phyloP scores from a whole-genome alignment of 768 basidiomycete genomes.

The Gymnopilus dilepis region DNA sequence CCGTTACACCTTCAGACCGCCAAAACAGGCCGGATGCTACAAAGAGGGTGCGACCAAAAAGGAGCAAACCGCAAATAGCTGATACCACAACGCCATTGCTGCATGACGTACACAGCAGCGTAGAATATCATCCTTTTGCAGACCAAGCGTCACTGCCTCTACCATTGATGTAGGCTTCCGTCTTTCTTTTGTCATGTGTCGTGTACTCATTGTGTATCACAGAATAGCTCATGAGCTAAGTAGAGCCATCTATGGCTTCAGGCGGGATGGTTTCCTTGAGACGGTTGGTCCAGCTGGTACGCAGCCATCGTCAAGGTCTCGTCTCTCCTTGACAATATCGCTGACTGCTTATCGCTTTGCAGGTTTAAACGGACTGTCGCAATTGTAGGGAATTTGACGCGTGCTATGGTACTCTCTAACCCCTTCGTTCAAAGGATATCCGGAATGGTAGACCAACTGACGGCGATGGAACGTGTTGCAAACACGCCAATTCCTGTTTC shows the following conservation, averaged over 20 bases:
- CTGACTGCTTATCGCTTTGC: conserved; percentile 1
- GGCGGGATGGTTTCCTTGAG: conserved; percentile 83
- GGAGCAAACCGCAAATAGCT: conserved; percentile 63
- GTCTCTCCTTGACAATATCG: background rate
- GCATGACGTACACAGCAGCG: conserved; percentile 52
- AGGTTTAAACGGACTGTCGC: conserved; percentile 82
- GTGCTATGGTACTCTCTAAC: background rate
- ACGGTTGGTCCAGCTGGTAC: conserved; percentile 87
- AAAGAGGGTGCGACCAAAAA: conserved; percentile 72
- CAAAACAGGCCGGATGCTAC: conserved; percentile 52
- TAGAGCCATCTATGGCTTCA: conserved; percentile 71
- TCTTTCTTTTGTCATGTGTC: background rate
- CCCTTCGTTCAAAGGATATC: conserved; percentile 56
- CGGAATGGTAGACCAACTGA: conserved; percentile 84
- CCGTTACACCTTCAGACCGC: conserved; percentile 38
- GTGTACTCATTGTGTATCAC: conserved; percentile 4
- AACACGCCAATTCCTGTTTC: conserved; percentile 85
- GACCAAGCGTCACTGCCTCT: conserved; percentile 74
- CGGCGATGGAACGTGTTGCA: conserved; percentile 88
- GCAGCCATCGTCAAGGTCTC: conserved; percentile 15
- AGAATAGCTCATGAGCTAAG: conserved; percentile 87
- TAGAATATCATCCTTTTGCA: conserved; percentile 65
- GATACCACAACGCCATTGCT: conserved; percentile 68
- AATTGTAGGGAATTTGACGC: conserved; percentile 47
- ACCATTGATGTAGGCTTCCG: conserved; percentile 68